Conservation (phyloP, 768 basidiomycete species). For the Podaxis sp. region DNA sequence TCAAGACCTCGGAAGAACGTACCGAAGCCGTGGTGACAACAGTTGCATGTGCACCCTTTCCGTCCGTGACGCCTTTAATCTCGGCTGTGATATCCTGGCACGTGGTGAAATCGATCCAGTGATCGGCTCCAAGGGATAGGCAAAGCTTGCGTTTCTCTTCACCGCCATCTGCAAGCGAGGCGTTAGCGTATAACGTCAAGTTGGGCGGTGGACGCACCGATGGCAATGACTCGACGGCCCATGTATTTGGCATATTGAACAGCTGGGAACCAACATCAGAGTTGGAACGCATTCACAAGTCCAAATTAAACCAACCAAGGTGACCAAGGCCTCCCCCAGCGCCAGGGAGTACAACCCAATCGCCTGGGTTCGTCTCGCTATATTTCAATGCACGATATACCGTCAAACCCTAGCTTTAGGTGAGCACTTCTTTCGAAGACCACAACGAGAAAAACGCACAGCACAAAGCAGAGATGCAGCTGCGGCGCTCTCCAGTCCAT, state of each 20-base stretch:
- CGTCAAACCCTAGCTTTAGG: slow-evolving; percentile 57
- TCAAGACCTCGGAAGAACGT: slow-evolving; percentile 7
- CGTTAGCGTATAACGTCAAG: neutral
- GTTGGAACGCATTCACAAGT: neutral
- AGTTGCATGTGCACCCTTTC: slow-evolving; percentile 68
- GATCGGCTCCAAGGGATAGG: slow-evolving; percentile 62
- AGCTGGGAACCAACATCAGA: slow-evolving; percentile 30
- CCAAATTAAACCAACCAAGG: slow-evolving; percentile 40
- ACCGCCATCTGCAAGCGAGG: slow-evolving; percentile 52
- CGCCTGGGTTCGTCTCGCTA: slow-evolving; percentile 56
- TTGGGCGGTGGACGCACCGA: slow-evolving; percentile 33
- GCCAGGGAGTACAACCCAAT: slow-evolving; percentile 75
- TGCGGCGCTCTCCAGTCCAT: slow-evolving; percentile 54
- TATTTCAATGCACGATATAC: slow-evolving; percentile 85
- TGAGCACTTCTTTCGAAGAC: neutral
- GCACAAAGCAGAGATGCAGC: slow-evolving; percentile 80
- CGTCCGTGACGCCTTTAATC: slow-evolving; percentile 58
- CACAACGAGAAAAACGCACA: slow-evolving; percentile 30
- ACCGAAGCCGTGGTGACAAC: slow-evolving; percentile 56
- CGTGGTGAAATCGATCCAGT: slow-evolving; percentile 75
- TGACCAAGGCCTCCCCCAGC: slow-evolving; percentile 84
- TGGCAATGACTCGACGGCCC: slow-evolving; percentile 76
- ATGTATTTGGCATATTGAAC: slow-evolving; percentile 77
- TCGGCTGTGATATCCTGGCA: slow-evolving; percentile 61
- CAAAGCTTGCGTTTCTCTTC: slow-evolving; percentile 65